Evolutionary conservation across 2,329 filamentous ascomycete genomes (phyloP).

Genomic region (Talaromyces islandicus): DNA sequence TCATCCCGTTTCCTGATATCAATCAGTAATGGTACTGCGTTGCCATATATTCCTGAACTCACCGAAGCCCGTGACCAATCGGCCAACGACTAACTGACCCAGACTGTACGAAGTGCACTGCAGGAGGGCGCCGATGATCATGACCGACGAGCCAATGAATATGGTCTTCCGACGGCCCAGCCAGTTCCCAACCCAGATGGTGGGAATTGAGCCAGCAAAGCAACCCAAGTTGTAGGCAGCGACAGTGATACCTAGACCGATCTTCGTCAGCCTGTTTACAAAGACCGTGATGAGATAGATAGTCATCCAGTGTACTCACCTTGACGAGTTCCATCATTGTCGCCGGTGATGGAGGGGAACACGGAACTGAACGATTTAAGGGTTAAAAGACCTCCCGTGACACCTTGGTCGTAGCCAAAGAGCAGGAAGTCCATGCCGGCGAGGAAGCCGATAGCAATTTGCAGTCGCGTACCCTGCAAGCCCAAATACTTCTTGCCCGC

Average conservation of each 20-base stretch:
- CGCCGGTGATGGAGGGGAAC: slow-evolving; percentile 45
- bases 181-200: slow-evolving; percentile 47
- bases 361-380: slow-evolving; percentile 54
- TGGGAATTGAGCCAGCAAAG: slow-evolving; percentile 45
- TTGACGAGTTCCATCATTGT: background rate
- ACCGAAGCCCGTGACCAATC: slow-evolving; percentile 47
- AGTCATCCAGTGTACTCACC: background rate
- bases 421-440: slow-evolving; percentile 66
- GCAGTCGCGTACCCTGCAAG: slow-evolving; percentile 59
- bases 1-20: slow-evolving; percentile 40
- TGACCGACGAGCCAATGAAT: slow-evolving; percentile 43
- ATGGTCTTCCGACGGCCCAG: slow-evolving; percentile 48
- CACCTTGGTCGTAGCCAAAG: slow-evolving; percentile 64
- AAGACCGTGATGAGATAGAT: no score
- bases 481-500: slow-evolving; percentile 52
- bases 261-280: background rate
- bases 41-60: no score
- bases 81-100: slow-evolving; percentile 46
- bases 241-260: slow-evolving; percentile 29
- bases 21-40: no score
- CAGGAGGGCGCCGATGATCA: slow-evolving; percentile 45
- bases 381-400: slow-evolving; percentile 70
- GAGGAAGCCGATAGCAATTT: slow-evolving; percentile 62
- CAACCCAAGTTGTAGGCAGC: slow-evolving; percentile 45
- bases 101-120: slow-evolving; percentile 44